A percentile compares a stretch with the other conserved stretches of the same genome.
Conservation (phyloP, 1,284 basidiomycete species). For the Rhodotorula mucilaginosa region DNA sequence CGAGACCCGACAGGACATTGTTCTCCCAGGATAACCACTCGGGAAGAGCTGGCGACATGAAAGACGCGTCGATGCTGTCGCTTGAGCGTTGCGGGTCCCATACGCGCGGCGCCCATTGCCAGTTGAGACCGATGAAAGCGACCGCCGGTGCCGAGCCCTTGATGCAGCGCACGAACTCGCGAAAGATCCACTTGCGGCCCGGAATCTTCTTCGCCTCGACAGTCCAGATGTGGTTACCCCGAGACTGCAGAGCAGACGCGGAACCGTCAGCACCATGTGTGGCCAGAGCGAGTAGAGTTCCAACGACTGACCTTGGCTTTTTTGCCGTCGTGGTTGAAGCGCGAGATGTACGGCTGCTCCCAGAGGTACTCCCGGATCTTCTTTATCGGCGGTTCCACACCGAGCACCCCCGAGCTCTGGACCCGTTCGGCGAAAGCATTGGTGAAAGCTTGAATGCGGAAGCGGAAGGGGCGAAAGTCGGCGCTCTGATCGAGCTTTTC, state of each 20-base stretch:
- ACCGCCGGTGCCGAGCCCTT: conserved; percentile 75
- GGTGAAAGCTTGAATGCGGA: conserved; percentile 97
- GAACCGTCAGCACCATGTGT: background rate
- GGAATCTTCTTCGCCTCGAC: conserved; percentile 83
- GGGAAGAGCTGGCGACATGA: conserved; percentile 48
- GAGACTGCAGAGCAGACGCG: conserved; percentile 55
- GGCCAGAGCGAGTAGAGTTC: background rate
- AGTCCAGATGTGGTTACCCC: conserved; percentile 99
- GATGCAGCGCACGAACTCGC: conserved; percentile 82
- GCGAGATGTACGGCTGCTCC: conserved; percentile 85
- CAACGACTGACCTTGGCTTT: conserved; percentile 70
- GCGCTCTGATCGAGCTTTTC: conserved; percentile 88
- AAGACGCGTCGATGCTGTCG: conserved; percentile 49
- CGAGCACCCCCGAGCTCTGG: conserved; percentile 53
- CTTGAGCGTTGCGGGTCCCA: conserved; percentile 81
- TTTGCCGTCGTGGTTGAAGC: conserved; percentile 98
- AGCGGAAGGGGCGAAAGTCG: conserved; percentile 98
- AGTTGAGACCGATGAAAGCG: conserved; percentile 72
- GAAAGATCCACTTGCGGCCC: conserved; percentile 82
- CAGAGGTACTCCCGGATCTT: conserved; percentile 96
- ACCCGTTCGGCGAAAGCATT: conserved; percentile 93
- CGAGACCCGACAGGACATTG: conserved; percentile 35
- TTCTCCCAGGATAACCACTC: conserved; percentile 51
- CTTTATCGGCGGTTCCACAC: conserved; percentile 56
- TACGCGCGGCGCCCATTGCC: conserved; percentile 89